phyloP scores from a whole-genome alignment of 805 yeast species.

The Pachysolen tannophilus region DNA sequence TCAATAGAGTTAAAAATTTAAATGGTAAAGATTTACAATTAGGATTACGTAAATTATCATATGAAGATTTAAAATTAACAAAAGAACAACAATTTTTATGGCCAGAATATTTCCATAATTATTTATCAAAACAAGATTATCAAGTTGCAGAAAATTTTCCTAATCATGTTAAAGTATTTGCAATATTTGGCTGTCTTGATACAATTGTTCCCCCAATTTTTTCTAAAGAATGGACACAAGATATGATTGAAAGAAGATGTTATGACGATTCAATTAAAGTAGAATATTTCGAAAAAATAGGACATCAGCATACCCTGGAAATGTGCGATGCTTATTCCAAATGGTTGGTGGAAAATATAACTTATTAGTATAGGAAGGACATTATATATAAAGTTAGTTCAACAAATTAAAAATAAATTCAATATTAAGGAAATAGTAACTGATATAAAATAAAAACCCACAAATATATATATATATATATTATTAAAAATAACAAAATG shows the following conservation, averaged over 20 bases:
- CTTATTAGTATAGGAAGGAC: slow-evolving; percentile 1
- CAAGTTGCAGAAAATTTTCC: slow-evolving; percentile 11
- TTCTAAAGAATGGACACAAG: slow-evolving; percentile 8
- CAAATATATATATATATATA: too few relatives aligned
- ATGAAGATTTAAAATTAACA: slow-evolving; percentile 9
- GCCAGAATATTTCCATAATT: slow-evolving; percentile 10
- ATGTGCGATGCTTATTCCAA: slow-evolving; percentile 8
- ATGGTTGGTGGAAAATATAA: slow-evolving; percentile 7
- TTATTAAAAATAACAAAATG: too few relatives aligned
- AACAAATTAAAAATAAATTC: too few relatives aligned
- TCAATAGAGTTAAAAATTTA: slow-evolving; percentile 25
- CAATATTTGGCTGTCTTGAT: slow-evolving; percentile 10
- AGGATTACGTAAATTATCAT: slow-evolving; percentile 7
- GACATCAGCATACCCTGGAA: slow-evolving; percentile 8
- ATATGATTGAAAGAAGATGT: slow-evolving; percentile 5
- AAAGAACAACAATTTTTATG: slow-evolving; percentile 6
- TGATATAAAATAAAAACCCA: too few relatives aligned
- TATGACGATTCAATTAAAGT: slow-evolving; percentile 7
- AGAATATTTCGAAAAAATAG: slow-evolving; percentile 1
- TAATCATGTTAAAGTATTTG: slow-evolving; percentile 11
- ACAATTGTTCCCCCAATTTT: slow-evolving; percentile 8
- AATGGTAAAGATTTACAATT: background rate
- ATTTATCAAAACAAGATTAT: slow-evolving; percentile 8
- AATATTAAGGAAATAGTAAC: too few relatives aligned
- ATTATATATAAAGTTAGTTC: too few relatives aligned